phyloP scores from a whole-genome alignment of 148 eudicot species.

The Arctostaphylos glauca region DNA sequence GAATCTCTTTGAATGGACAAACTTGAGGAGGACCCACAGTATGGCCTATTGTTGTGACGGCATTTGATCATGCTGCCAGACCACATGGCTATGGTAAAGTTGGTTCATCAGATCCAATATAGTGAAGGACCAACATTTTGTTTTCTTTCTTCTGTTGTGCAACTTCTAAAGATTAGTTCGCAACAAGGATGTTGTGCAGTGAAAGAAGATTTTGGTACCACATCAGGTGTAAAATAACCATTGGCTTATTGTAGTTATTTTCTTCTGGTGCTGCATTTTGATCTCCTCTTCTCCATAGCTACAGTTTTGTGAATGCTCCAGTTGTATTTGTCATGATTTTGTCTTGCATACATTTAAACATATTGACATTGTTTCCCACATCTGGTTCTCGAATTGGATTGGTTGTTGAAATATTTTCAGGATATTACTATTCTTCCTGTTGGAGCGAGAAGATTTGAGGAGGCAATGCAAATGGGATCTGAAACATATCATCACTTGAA shows the following conservation, averaged over 20 bases:
- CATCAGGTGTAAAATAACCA: not conserved
- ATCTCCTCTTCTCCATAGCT: not conserved
- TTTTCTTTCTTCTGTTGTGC: not conserved
- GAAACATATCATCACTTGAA: conserved; percentile 89
- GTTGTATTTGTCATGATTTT: not conserved
- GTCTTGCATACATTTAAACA: not conserved
- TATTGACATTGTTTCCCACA: conserved; percentile 2
- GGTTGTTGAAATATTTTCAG: conserved; percentile 32
- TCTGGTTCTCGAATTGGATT: not conserved
- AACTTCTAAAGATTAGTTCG: not conserved
- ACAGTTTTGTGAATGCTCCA: not conserved
- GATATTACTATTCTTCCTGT: conserved; percentile 85
- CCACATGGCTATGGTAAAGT: not conserved
- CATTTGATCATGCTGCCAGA: not conserved
- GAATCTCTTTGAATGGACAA: not conserved
- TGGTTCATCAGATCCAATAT: not conserved
- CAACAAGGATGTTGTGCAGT: not conserved
- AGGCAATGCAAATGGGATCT: conserved; percentile 88
- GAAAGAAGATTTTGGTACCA: not conserved
- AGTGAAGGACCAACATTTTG: not conserved
- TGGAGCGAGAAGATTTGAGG: conserved; percentile 82
- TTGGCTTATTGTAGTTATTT: conserved; percentile 6
- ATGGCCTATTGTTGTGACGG: not conserved
- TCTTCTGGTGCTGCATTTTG: not conserved
- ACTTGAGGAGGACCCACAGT: not conserved